Conservation (phyloP, 495 filamentous ascomycete species). For the Podospora sp. region DNA sequence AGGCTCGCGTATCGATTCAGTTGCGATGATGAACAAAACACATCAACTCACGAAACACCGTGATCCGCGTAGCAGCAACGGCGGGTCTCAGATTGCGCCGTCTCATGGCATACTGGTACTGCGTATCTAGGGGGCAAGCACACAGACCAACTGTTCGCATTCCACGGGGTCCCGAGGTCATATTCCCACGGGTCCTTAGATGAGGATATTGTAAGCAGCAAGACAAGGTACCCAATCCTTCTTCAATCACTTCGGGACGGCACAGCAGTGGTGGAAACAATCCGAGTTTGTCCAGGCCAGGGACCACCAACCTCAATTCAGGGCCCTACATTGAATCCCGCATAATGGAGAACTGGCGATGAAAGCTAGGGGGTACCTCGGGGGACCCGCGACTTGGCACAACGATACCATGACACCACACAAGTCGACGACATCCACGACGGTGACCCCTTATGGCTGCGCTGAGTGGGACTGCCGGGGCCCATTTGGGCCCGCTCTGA, state of each 20-base stretch:
- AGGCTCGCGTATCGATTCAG: background rate
- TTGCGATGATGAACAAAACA: background rate
- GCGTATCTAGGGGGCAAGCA: background rate
- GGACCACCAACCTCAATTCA: background rate
- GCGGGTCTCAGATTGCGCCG: slow-evolving; percentile 1
- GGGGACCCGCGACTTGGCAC: background rate
- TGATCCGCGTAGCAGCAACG: background rate
- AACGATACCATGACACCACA: background rate
- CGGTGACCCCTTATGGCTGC: background rate
- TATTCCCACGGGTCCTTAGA: background rate
- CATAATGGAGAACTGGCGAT: too few relatives aligned
- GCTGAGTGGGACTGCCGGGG: background rate
- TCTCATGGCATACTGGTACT: slow-evolving; percentile 9
- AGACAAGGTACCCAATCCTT: background rate
- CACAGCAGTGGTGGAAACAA: background rate
- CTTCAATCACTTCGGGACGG: background rate
- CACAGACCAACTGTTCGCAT: slow-evolving; percentile 36
- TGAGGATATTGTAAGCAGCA: slow-evolving; percentile 8
- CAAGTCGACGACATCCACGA: background rate
- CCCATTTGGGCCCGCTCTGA: background rate
- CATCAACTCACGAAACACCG: background rate
- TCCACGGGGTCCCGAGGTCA: background rate
- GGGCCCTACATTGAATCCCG: background rate
- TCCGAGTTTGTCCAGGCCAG: background rate
- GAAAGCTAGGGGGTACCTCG: background rate